Conservation (phyloP, 345 rosid species). For the Citrus medica region DNA sequence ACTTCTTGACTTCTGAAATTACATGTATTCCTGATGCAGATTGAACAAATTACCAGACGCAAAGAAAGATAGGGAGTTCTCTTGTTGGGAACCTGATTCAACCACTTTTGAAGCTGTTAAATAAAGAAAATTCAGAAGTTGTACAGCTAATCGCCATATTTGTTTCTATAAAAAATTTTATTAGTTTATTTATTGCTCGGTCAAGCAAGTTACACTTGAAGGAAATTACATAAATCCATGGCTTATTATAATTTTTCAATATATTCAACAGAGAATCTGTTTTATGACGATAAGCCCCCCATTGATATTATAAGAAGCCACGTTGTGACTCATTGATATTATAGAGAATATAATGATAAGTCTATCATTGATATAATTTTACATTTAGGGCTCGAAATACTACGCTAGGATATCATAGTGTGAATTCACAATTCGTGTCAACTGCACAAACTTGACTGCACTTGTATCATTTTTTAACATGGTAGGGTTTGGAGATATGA, state of each 20-base stretch:
- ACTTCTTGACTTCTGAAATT: constrained; percentile 3
- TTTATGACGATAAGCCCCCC: no score
- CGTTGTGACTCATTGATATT: no score
- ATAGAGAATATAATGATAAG: no score
- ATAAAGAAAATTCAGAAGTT: constrained; percentile 56
- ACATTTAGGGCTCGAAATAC: no score
- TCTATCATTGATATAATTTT: no score
- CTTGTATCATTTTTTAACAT: neutral
- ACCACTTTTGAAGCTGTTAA: constrained; percentile 65
- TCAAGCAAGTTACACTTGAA: neutral
- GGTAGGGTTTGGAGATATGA: neutral
- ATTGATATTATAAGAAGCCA: no score
- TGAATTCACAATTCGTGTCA: neutral
- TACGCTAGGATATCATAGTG: no score
- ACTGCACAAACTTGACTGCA: neutral
- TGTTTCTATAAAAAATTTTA: no score
- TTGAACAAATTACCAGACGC: constrained; percentile 58
- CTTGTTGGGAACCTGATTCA: constrained; percentile 58
- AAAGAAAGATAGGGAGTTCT: constrained; percentile 61
- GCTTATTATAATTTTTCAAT: no score
- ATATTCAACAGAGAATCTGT: no score
- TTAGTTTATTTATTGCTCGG: neutral
- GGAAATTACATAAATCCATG: neutral
- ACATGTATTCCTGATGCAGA: constrained; percentile 35
- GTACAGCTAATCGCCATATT: constrained; percentile 46